Base-by-base conservation (phyloP, 179 eudicot species). In the Gypsophila paniculata region DNA sequence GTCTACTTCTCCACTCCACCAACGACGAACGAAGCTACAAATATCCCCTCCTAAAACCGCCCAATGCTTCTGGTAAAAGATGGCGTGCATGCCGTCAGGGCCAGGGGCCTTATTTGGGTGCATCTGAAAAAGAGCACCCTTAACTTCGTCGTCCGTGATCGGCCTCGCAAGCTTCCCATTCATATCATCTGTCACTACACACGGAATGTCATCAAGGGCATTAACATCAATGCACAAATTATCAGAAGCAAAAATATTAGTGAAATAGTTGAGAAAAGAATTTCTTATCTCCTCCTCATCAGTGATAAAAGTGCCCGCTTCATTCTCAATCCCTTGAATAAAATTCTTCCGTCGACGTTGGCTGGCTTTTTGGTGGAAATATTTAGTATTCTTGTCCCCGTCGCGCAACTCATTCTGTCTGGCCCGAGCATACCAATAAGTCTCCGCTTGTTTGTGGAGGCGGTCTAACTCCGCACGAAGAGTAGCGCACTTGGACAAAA, bases 321-420 rank as follows among this genome's bases (percentile, higher is more conserved):
- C 10, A 29, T 44, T n/a, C 7, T 9, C 18, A 1, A 71, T n/a
- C 10, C 67, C 74, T 17, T 48, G n/a, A 0, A 72, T 72, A 0
- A 0, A 0, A 19, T 72, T 61, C 0, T 22, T 7, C 8, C 12
- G 46, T 1, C 15, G 5, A 4, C 55, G n/a, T 2, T 70, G 74
- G 0, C 18, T 19, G 0, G 75, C 68, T 2, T 72, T 72, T 1
- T 71, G 74, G 5, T 71, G 66, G 10, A 71, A 71, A 0, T 60
- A 42, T 0, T 5, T 15, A 0, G 57, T 72, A 6, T 72, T 72
- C 5, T 15, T 29, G 6, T 60, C 74, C 0, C 68, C 74, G 3
- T 72, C 68, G 0, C 62, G 18, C 0, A 72, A 0, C 1, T 72
- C 74, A 4, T 2, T 0, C 0, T 21, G 18, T 2, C 74, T 9